These are phyloP conservation scores for Solanum acaule DNA, from an alignment of 257 asterid genomes.

Conservation along the genomic window DNA sequence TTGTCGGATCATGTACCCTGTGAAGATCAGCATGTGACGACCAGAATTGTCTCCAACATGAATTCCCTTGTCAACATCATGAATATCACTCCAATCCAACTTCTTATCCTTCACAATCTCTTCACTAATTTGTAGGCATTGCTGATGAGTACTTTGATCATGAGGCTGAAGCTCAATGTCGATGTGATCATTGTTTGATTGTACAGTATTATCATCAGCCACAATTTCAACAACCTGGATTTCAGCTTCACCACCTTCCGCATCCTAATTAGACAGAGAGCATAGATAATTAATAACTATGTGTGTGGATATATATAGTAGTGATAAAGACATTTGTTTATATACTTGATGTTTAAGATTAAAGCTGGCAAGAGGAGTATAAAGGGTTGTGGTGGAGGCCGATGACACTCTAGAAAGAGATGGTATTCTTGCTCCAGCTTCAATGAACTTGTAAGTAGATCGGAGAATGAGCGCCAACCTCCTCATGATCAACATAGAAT, in stretches of 20 bases:
- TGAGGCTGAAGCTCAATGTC: too few relatives aligned
- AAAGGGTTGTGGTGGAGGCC: neutral
- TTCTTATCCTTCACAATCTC: constrained; percentile 6
- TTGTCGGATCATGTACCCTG: too few relatives aligned
- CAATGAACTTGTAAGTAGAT: neutral
- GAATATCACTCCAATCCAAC: constrained; percentile 2
- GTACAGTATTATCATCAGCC: neutral
- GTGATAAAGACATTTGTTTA: too few relatives aligned
- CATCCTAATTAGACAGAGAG: neutral
- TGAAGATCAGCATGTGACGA: neutral
- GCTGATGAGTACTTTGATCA: neutral
- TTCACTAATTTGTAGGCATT: neutral
- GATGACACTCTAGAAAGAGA: neutral
- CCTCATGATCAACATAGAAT: neutral
- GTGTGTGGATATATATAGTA: too few relatives aligned
- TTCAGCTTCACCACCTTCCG: neutral
- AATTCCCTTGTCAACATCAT: constrained; percentile 7
- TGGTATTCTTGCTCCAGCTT: neutral
- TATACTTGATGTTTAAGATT: neutral
- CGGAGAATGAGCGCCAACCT: neutral
- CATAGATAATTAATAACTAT: neutral
- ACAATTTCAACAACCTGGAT: neutral
- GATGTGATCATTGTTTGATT: neutral
- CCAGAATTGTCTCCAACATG: neutral
- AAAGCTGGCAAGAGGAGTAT: neutral